A percentile compares a stretch with the other conserved stretches of the same genome.
Evolutionary conservation across 1,139 yeast genomes (phyloP).

Genomic region (Suhomyces panamericanus): DNA sequence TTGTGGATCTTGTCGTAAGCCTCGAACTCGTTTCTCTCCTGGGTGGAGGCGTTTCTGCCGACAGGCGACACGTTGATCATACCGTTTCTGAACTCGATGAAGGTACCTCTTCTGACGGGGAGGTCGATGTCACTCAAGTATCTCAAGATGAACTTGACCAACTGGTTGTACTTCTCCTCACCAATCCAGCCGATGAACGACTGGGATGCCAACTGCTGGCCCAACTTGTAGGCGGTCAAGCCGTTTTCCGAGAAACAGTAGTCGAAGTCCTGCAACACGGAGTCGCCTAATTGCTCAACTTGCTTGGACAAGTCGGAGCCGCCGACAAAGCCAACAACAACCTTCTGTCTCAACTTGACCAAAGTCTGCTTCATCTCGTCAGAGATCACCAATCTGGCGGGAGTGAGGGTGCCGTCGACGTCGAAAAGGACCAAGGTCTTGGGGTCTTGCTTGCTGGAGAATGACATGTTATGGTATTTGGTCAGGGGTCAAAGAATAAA

Average conservation of each 20-base stretch:
- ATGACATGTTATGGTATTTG: conserved; percentile 44
- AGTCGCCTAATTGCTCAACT: conserved; percentile 89
- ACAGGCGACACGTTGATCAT: conserved; percentile 98
- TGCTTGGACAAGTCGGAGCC: conserved; percentile 95
- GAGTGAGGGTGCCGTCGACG: conserved; percentile 97
- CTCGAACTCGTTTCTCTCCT: conserved; percentile 92
- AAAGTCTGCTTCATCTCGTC: conserved; percentile 77
- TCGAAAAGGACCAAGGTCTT: conserved; percentile 81
- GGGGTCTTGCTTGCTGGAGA: conserved; percentile 54
- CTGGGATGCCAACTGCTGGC: conserved; percentile 85
- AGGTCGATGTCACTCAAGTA: conserved; percentile 84
- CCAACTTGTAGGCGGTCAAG: conserved; percentile 91
- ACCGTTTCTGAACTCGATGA: conserved; percentile 98
- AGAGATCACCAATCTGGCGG: conserved; percentile 84
- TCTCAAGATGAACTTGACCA: conserved; percentile 79
- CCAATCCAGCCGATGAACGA: conserved; percentile 96
- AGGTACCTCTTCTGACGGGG: conserved; percentile 96
- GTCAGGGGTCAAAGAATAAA: conserved; percentile 4
- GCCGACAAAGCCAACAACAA: conserved; percentile 96
- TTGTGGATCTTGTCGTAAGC: conserved; percentile 74
- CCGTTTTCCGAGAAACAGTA: conserved; percentile 98
- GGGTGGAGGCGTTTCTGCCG: conserved; percentile 95
- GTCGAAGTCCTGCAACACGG: conserved; percentile 79
- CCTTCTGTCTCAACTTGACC: conserved; percentile 78
- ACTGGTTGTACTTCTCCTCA: conserved; percentile 87